These are phyloP conservation scores for Pestalotiopsis fici DNA, from an alignment of 2,329 filamentous ascomycete species.

Conservation along the genomic window DNA sequence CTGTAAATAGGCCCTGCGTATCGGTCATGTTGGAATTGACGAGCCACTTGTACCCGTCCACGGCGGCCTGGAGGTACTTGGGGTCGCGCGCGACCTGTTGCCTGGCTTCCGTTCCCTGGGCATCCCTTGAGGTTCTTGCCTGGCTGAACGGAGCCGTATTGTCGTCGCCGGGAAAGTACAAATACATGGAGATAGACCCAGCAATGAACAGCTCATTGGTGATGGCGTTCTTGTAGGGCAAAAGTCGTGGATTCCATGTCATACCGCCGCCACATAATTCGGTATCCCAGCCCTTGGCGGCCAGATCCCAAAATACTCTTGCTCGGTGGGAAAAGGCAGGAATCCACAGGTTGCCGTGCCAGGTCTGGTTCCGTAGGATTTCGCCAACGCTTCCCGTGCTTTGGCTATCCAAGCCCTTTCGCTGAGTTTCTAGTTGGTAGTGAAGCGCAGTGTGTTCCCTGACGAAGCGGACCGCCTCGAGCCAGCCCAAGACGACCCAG, in stretches of 20 bases:
- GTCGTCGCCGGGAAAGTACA: slow-evolving; percentile 80
- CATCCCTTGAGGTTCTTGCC: slow-evolving; percentile 5
- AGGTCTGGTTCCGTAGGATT: slow-evolving; percentile 48
- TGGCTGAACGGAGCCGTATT: slow-evolving; percentile 67
- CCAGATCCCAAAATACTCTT: slow-evolving; percentile 82
- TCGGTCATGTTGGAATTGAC: slow-evolving; percentile 80
- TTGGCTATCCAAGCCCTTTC: slow-evolving; percentile 16
- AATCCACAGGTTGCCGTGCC: slow-evolving; percentile 78
- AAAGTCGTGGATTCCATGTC: slow-evolving; percentile 80
- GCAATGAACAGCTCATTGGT: slow-evolving; percentile 91
- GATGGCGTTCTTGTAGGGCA: slow-evolving; percentile 93
- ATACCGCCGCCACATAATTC: slow-evolving; percentile 83
- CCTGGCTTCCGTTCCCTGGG: slow-evolving; percentile 31
- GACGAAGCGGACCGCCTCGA: slow-evolving; percentile 79
- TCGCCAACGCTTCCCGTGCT: slow-evolving; percentile 22
- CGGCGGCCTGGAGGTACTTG: slow-evolving; percentile 70
- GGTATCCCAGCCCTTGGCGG: slow-evolving; percentile 78
- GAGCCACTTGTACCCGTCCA: slow-evolving; percentile 82
- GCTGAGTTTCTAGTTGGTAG: slow-evolving; percentile 39
- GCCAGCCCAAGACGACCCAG: slow-evolving; percentile 92
- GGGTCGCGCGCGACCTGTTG: slow-evolving; percentile 50
- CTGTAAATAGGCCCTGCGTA: slow-evolving; percentile 71
- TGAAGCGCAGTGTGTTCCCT: slow-evolving; percentile 66
- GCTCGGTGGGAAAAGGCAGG: slow-evolving; percentile 80
- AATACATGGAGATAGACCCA: slow-evolving; percentile 85